A percentile compares a stretch with the other conserved stretches of the same genome.
These are phyloP conservation scores for Daedaleopsis sinensis DNA, from an alignment of 768 basidiomycete genomes.

Conservation along the genomic window DNA sequence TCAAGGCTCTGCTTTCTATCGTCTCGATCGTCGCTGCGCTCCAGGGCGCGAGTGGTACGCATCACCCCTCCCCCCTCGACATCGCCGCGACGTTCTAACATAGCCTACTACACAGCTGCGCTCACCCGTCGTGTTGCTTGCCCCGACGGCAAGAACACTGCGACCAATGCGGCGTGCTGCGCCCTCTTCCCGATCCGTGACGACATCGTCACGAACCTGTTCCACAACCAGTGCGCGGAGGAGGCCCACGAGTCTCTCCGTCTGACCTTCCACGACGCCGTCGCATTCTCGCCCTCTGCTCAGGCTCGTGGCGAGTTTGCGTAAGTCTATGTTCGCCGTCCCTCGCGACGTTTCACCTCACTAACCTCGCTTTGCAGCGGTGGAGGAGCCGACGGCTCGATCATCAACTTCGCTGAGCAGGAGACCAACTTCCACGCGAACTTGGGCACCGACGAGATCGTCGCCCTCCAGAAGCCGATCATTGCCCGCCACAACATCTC, in stretches of 20 bases:
- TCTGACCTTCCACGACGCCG: constrained; percentile 32
- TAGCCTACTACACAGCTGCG: constrained; percentile 15
- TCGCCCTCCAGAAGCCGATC: constrained; percentile 39
- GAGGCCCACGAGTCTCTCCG: constrained; percentile 34
- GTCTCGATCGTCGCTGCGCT: constrained; percentile 22
- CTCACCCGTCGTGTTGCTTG: constrained; percentile 30
- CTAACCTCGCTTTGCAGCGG: constrained; percentile 16
- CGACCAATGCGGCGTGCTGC: constrained; percentile 35
- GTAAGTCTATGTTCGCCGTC: constrained; percentile 4
- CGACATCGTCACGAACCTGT: constrained; percentile 32
- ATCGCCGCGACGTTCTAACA: neutral
- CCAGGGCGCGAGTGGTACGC: constrained; percentile 19
- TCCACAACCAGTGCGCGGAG: constrained; percentile 35
- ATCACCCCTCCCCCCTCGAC: neutral
- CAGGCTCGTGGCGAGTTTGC: constrained; percentile 15
- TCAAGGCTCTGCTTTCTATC: constrained; percentile 22
- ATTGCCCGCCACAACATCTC: constrained; percentile 39
- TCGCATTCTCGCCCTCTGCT: constrained; percentile 14
- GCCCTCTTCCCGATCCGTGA: constrained; percentile 35
- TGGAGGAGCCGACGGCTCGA: constrained; percentile 48
- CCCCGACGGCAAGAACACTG: constrained; percentile 34
- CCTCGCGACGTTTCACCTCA: neutral
- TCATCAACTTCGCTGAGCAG: constrained; percentile 45
- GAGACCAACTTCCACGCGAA: constrained; percentile 49
- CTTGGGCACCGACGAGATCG: constrained; percentile 43